Evolutionary conservation across 2,329 filamentous ascomycete genomes (phyloP), one percentile per base, ranked within the genome.

Genomic region (Thielaviopsis musarum): DNA sequence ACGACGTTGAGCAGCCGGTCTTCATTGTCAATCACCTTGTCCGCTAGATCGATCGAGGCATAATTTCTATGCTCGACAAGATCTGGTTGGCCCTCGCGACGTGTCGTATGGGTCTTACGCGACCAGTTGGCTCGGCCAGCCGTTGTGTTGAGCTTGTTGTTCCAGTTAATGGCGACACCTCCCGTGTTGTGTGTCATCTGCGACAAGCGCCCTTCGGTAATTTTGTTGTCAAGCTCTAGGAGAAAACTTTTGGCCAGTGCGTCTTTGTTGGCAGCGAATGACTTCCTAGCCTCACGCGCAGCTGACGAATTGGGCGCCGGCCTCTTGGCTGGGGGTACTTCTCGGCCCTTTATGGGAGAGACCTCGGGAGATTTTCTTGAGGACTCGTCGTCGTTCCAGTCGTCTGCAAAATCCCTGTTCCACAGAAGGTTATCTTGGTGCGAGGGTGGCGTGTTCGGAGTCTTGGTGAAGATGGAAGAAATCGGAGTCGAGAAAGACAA

Each of bases 11-110:
- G 77, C 1, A 97, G 78, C 2, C 88, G 82, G 61, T 85, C 71
- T 64, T 87, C 81, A 66, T 85, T 79, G 67, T 89, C 83, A 63
- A 97, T 90, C 54, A 96, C 84, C 69, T 94, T 95, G 59, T 88
- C 83, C 0, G 91, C 88, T 2, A 97, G 80, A 68, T 97, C 91
- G 66, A 97, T 95, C 17, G 77, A 82, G 10, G 88, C 89, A 69
- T 91, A 82, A 64, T 80, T 77, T 19, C 72, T 71, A 64, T 76
- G 68, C 21, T 60, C 53, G 5, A 62, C 57, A 17, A 48, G n/a
- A 24, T 59, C 48, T 13, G 21, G 17, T 19, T 59, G 13, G 3
- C 57, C 48, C 5, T 62, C 34, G 19, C 28, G 12, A 22, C 53
- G 54, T 56, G 67, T 68, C 63, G 71, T 72, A 15, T 76, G 69